Conservation (phyloP, 257 asterid genomes). For the Leonotis leonurus region DNA sequence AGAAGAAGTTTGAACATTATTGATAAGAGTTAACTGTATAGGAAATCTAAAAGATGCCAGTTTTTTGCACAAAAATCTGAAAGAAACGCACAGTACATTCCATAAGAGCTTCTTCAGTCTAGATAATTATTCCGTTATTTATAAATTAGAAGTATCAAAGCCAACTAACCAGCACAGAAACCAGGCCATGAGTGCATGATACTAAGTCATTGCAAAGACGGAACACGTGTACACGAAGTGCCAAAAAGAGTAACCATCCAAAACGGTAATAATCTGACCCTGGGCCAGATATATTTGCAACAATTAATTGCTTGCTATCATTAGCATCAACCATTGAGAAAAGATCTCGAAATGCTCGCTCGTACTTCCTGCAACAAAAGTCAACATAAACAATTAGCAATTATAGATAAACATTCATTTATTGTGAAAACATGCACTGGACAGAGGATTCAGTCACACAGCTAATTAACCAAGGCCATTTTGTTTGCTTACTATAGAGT, state of each 20-base stretch:
- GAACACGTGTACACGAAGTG: constrained; percentile 71
- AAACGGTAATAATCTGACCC: constrained; percentile 67
- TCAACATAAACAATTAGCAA: constrained; percentile 2
- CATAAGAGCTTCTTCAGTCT: not conserved
- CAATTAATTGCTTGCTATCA: constrained; percentile 38
- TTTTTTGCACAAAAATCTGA: not conserved
- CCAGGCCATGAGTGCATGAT: constrained; percentile 83
- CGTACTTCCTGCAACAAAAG: constrained; percentile 55
- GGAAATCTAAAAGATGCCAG: not conserved
- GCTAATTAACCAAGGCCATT: not conserved
- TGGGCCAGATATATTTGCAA: constrained; percentile 18
- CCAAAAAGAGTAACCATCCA: constrained; percentile 92
- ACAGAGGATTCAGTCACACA: not conserved
- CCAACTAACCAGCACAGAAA: constrained; percentile 75
- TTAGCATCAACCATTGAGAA: constrained; percentile 44
- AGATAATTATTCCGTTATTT: constrained; percentile 1
- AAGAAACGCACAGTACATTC: not conserved
- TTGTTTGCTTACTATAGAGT: not conserved
- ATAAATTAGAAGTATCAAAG: constrained; percentile 12
- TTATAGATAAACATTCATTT: not conserved
- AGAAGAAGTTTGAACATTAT: not conserved
- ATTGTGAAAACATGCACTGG: not conserved
- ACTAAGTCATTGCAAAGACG: constrained; percentile 72
- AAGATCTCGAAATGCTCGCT: constrained; percentile 63
- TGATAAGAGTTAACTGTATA: not conserved